Evolutionary conservation across 176 grass and related monocot species (phyloP), one percentile per base, ranked within the genome.

Genomic region (Triticum dicoccoides): DNA sequence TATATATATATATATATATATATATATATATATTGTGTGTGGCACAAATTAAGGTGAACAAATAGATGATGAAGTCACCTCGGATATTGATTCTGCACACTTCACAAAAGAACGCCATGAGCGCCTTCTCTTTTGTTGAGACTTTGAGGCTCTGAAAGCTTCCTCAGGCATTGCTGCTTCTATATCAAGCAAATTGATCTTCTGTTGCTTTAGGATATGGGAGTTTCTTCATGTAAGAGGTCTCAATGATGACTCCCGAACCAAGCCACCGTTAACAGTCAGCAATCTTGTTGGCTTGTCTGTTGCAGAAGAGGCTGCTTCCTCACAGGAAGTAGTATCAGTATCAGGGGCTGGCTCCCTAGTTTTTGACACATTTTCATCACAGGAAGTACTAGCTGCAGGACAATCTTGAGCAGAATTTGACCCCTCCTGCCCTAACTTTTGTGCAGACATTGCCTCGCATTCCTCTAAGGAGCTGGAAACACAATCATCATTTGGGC

Each of bases 101-200:
- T 98, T 98, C 38, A 98, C 92, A 88, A 98, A 94, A 87, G 86
- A 75, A 69, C 91, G 96, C 96, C 96, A 98, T 63, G 83, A 87
- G 33, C 82, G 49, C 86, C 93, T 91, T 95, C 84, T 89, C 62
- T 29, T 93, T 80, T 87, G 61, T 37, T 85, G 86, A 71, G 78
- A 89, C 68, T 89, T 98, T 11, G 90, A 92, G 44, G 84, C 79
- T 79, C 72, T 95, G 35, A 95, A 77, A 68, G 93, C 88, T 86
- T 94, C 93, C 9, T 89, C 88, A 29, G 96, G 90, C 67, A 98
- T 77, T 49, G 90, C 91, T 68, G 96, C 93, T 39, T 98, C 93
- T 75, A 98, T 91, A 83, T 98, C 93, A 79, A 98, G 91, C 70
- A 98, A 89, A 80, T 94, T 92, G 42, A 86, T 91, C 86, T 98